Conservation (phyloP, 495 filamentous ascomycete species). For the Cladorrhinum samala region DNA sequence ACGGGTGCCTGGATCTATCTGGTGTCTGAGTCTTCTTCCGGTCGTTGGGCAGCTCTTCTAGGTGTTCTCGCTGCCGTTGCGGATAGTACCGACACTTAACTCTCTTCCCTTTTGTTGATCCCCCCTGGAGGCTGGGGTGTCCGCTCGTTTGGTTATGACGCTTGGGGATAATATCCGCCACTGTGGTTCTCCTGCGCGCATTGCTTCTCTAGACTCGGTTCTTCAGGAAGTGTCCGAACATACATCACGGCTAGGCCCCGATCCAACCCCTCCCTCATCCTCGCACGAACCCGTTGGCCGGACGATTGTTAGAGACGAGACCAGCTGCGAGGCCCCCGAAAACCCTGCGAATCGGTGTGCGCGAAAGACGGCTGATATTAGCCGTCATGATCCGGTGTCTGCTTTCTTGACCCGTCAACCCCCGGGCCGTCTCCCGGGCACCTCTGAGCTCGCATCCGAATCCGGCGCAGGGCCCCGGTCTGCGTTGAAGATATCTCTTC, state of each 20-base stretch:
- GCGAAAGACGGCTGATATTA: slow-evolving; percentile 7
- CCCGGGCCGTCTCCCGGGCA: neutral
- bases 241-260: neutral
- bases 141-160: slow-evolving; percentile 19
- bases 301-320: slow-evolving; percentile 3
- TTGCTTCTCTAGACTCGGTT: slow-evolving; percentile 7
- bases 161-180: slow-evolving; percentile 11
- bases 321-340: neutral
- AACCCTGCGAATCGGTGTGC: slow-evolving; percentile 5
- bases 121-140: neutral
- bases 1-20: slow-evolving; percentile 4
- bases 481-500: neutral
- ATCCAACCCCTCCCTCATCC: neutral
- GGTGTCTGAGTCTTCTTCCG: slow-evolving; percentile 5
- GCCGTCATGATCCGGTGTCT: slow-evolving; percentile 23
- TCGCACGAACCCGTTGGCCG: neutral
- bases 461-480: neutral
- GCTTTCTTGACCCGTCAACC: slow-evolving; percentile 4
- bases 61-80: slow-evolving; percentile 1
- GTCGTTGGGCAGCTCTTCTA: neutral
- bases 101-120: neutral
- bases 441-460: neutral
- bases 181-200: slow-evolving; percentile 9
- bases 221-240: slow-evolving; percentile 4
- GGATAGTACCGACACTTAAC: neutral